These are phyloP conservation scores for Aphanomyces euteiches DNA, from an alignment of 352 stramenopile genomes.

Conservation along the genomic window DNA sequence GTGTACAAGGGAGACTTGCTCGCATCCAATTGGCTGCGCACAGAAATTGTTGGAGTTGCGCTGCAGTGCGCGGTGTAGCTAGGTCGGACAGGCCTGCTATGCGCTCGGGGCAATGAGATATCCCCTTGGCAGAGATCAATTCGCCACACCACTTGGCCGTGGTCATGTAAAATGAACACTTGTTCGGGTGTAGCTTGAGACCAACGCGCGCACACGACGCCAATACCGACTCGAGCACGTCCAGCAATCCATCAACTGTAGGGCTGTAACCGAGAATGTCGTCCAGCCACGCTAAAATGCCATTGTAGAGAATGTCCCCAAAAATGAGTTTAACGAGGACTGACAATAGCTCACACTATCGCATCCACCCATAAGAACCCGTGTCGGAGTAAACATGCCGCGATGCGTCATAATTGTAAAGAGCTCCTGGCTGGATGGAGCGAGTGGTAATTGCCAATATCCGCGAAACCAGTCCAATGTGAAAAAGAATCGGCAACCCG, in stretches of 20 bases:
- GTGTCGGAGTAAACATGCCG: conserved; percentile 28
- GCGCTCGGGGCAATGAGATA: conserved; percentile 32
- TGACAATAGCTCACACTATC: conserved; percentile 30
- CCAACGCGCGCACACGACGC: not conserved
- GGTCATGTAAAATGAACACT: conserved; percentile 1
- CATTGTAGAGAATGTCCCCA: conserved; percentile 19
- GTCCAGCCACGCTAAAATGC: conserved; percentile 31
- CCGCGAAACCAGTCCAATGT: conserved; percentile 34
- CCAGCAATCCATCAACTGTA: conserved; percentile 8
- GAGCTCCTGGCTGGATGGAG: conserved; percentile 20
- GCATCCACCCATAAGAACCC: conserved; percentile 28
- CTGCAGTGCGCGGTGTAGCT: conserved; percentile 25
- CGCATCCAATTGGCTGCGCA: conserved; percentile 42
- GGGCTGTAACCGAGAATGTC: conserved; percentile 26
- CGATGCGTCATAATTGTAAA: conserved; percentile 30
- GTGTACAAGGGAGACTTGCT: conserved; percentile 33
- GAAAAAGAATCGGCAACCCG: conserved; percentile 30
- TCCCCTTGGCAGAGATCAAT: conserved; percentile 32
- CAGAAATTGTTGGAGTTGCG: conserved; percentile 38
- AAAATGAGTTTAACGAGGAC: conserved; percentile 7
- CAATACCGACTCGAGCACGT: conserved; percentile 20
- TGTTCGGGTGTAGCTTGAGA: conserved; percentile 15
- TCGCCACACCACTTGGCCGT: conserved; percentile 34
- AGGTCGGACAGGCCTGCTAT: conserved; percentile 36
- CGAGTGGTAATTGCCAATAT: conserved; percentile 31